These are phyloP conservation scores for Neurospora discreta DNA, from an alignment of 495 filamentous ascomycete genomes.

Conservation along the genomic window DNA sequence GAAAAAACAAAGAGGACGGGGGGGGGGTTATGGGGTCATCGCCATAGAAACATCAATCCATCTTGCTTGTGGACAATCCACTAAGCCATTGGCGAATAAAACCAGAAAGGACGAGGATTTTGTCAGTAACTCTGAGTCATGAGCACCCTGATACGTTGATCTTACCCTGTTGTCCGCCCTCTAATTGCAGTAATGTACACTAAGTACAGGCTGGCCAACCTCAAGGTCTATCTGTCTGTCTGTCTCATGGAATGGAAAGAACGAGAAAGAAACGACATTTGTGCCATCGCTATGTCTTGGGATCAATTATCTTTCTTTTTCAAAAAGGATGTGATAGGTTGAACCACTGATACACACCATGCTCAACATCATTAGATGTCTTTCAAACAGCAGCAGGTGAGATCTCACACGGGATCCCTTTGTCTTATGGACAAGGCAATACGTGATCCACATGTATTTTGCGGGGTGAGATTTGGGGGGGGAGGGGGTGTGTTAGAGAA, in stretches of 20 bases:
- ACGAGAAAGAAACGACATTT: background rate
- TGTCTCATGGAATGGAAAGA: background rate
- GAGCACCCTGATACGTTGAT: background rate
- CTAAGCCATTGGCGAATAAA: background rate
- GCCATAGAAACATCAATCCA: background rate
- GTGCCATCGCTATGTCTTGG: background rate
- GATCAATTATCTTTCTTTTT: background rate
- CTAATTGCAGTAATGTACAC: background rate
- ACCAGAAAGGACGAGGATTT: background rate
- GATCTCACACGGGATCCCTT: background rate
- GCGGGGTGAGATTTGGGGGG: background rate
- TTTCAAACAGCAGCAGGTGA: background rate
- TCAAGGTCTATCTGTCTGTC: background rate
- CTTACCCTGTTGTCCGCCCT: background rate
- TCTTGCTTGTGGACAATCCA: background rate
- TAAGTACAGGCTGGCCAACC: background rate
- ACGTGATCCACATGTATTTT: background rate
- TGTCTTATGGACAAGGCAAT: background rate
- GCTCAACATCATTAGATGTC: background rate
- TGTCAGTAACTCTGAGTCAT: background rate
- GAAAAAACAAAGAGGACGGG: no score
- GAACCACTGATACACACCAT: background rate
- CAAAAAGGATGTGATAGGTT: background rate
- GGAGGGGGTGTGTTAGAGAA: no score
- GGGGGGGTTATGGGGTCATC: background rate